Evolutionary conservation across 2,329 filamentous ascomycete species (phyloP), one percentile per base, ranked within the genome.

Genomic region (Hypoxylon sp.): DNA sequence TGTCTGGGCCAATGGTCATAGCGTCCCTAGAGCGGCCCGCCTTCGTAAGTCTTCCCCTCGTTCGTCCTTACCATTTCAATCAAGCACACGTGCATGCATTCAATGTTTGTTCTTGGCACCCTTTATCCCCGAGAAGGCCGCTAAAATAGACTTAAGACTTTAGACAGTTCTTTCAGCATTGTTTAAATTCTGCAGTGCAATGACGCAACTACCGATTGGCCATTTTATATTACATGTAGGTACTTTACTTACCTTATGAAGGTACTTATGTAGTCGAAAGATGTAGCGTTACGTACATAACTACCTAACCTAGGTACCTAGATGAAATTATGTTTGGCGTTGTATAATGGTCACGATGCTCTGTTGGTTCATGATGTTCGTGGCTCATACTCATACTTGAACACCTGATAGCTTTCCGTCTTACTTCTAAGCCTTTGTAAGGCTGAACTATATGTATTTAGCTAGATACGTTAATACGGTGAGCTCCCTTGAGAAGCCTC

Each of bases 21-120:
- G 55, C 61, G 61, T 64, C 56, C 53, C 60, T 55, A 64, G 50
- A 64, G 55, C 61, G 61, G 60, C 56, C 53, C 60, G 25, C 48
- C 23, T 34, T 21, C 23, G 5, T 17, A 25, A 14, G n/a, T 28
- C n/a, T 4, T 36, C n/a, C 11, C 49, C n/a, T 25, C 21, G 14
- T 17, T 21, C 21, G 45, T 38, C 14, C 30, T 28, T 45, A 7
- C 48, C 28, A 6, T 9, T 19, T 28, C 4, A 48, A 48, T 25
- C 10, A 14, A 23, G 17, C 5, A 43, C 38, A 23, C 23, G 5
- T 23, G 23, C 23, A 5, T 9, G 2, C 6, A 19, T 11, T 10
- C 21, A 51, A 19, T 21, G 28, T 7, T 38, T 7, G 23, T 45
- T 56, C 38, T 19, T 19, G n/a, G 53, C 45, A 23, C 17, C 2